A percentile compares a stretch with the other conserved stretches of the same genome.
Evolutionary conservation across 805 yeast genomes (phyloP).

Genomic region (Sugiyamaella floridensis): DNA sequence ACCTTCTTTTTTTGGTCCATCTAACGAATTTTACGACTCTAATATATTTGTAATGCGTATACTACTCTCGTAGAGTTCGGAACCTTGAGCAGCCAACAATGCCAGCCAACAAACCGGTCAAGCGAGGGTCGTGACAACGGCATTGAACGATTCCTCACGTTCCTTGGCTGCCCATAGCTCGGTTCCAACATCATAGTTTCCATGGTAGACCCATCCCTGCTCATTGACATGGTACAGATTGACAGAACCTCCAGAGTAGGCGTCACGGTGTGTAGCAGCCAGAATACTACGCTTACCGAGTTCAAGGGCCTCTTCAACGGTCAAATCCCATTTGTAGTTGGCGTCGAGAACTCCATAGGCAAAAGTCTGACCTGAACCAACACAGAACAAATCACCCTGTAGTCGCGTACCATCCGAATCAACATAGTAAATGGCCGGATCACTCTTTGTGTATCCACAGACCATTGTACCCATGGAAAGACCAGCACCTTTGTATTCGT

Average conservation of each 20-base stretch:
- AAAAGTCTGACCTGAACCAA: constrained; percentile 98
- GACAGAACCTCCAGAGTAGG: constrained; percentile 94
- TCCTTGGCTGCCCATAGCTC: constrained; percentile 88
- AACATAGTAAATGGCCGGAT: constrained; percentile 91
- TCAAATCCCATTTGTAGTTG: constrained; percentile 82
- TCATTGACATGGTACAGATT: constrained; percentile 91
- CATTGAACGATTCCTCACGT: constrained; percentile 81
- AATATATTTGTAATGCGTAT: not conserved
- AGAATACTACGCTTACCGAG: constrained; percentile 92
- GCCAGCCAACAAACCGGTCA: not conserved
- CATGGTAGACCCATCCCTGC: constrained; percentile 92
- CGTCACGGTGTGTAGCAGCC: constrained; percentile 98
- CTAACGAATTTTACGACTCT: not conserved
- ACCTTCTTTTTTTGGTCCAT: no score
- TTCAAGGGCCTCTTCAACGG: constrained; percentile 88
- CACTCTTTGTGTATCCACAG: constrained; percentile 92
- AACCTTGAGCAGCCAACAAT: not conserved
- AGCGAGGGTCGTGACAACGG: constrained; percentile 46
- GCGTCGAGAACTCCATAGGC: constrained; percentile 97
- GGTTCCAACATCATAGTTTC: constrained; percentile 87
- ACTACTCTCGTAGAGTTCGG: not conserved
- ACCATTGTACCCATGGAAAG: constrained; percentile 98
- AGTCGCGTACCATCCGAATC: constrained; percentile 96
- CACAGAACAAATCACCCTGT: constrained; percentile 92
- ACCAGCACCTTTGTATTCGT: constrained; percentile 96